Base-by-base conservation (phyloP, 257 asterid genomes). In the Buddleja alternifolia region DNA sequence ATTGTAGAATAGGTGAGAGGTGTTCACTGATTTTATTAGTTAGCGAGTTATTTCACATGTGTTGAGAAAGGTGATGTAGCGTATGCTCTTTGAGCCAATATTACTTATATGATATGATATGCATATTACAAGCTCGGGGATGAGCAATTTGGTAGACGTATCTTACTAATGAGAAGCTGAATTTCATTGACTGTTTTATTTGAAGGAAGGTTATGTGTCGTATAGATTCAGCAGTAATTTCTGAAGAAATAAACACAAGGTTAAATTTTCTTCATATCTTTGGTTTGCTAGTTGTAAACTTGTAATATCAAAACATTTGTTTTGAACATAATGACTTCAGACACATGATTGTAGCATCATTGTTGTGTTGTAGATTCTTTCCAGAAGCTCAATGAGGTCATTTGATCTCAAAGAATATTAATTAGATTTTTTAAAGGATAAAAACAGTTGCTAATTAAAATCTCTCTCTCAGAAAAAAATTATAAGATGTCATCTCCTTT, bases 261-360 rank as follows among this genome's bases (percentile, higher is more conserved):
- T n/a, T 60, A 41, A 54, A 44, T 24, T 54, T 67, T 39, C n/a
- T 19, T 19, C 67, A 21, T 62, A 9, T 60, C 10, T 20, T 20
- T 4, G 8, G 40, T 2, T 60, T 41, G 53, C 5, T 40, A 17
- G n/a, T n/a, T n/a, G n/a, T n/a, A n/a, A n/a, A n/a, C n/a, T 40
- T 20, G 16, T 34, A n/a, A 32, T 14, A 39, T 21, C 37, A 8
- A 60, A 41, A 2, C 3, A 34, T 58, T 36, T 17, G 6, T 16
- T 58, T 29, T 20, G 14, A 16, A 4, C 15, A 2, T 4, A 21
- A 52, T 20, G 58, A 0, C 4, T 12, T 7, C 0, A 12, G 55
- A 16, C 16, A n/a, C n/a, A n/a, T n/a, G n/a, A n/a, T n/a, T n/a
- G n/a, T n/a, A n/a, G n/a, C n/a, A n/a, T n/a, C n/a, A n/a, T n/a